A percentile compares a stretch with the other conserved stretches of the same genome.
Conservation (phyloP, 1,284 basidiomycete genomes). For the Fomitopsis schrenkii region DNA sequence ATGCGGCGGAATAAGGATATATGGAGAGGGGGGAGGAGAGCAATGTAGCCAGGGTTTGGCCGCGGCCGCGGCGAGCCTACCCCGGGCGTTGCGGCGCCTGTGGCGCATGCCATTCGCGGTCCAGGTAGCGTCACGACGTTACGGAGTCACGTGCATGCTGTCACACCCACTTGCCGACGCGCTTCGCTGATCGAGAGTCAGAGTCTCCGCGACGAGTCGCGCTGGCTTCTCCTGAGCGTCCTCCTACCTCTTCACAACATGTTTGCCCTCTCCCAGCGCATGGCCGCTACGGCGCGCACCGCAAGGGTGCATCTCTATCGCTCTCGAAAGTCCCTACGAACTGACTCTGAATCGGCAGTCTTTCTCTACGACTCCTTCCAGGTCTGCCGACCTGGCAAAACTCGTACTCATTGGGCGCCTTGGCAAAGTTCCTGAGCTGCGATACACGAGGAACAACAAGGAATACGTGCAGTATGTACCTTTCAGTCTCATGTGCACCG, state of each 20-base stretch:
- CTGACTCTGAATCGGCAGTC: conserved; percentile 40
- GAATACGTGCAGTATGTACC: conserved; percentile 66
- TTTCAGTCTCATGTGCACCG: not conserved
- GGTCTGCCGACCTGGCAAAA: conserved; percentile 62
- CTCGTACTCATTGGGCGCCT: conserved; percentile 74
- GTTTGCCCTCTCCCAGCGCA: not conserved
- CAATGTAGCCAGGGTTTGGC: not conserved
- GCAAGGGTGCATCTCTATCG: not conserved
- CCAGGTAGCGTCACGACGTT: not conserved
- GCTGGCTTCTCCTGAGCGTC: not conserved
- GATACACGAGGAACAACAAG: conserved; percentile 64
- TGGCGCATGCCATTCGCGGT: not conserved
- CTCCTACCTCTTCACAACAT: not conserved
- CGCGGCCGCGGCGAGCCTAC: too few relatives aligned
- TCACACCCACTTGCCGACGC: conserved; percentile 3
- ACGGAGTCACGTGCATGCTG: conserved; percentile 1
- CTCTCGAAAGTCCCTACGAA: conserved; percentile 37
- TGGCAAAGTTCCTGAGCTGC: conserved; percentile 65
- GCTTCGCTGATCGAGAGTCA: not conserved
- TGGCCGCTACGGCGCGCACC: not conserved
- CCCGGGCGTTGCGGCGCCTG: not conserved
- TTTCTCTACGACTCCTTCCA: conserved; percentile 60
- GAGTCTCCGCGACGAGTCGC: not conserved
- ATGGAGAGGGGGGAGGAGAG: not conserved
- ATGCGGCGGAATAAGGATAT: conserved; percentile 9